Conservation (phyloP, 192 early-diverging fungal species). For the Coemansia sp. region DNA sequence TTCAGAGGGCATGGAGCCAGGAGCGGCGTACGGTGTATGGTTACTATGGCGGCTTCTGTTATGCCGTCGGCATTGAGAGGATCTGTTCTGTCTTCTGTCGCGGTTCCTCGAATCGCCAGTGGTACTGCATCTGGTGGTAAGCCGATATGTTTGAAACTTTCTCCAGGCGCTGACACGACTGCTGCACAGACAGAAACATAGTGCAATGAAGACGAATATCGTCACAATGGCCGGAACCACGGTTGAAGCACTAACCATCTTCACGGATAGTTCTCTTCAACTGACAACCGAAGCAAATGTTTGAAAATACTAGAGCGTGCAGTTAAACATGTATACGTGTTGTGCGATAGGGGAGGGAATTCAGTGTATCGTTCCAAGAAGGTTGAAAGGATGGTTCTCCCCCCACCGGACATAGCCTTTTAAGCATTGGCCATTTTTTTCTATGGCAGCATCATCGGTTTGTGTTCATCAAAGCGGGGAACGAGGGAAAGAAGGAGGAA, state of each 20-base stretch:
- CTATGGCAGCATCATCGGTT: too few species aligned
- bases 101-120: neutral
- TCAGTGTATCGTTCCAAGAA: too few species aligned
- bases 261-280: neutral
- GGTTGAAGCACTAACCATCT: neutral
- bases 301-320: neutral
- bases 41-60: neutral
- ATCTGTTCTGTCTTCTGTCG: neutral
- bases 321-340: neutral
- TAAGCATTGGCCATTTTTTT: neutral
- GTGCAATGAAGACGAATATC: neutral
- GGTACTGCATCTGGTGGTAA: neutral
- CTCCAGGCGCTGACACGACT: neutral
- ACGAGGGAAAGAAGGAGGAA: too few species aligned
- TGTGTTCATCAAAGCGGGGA: too few species aligned
- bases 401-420: neutral
- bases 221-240: conserved; percentile 4
- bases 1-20: neutral
- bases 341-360: too few species aligned
- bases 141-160: neutral
- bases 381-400: neutral
- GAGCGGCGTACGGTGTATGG: neutral
- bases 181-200: conserved; percentile 5
- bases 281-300: neutral
- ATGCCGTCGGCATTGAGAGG: neutral